phyloP scores from a whole-genome alignment of 1,139 yeast species.

The Yamadazyma trypodendri region DNA sequence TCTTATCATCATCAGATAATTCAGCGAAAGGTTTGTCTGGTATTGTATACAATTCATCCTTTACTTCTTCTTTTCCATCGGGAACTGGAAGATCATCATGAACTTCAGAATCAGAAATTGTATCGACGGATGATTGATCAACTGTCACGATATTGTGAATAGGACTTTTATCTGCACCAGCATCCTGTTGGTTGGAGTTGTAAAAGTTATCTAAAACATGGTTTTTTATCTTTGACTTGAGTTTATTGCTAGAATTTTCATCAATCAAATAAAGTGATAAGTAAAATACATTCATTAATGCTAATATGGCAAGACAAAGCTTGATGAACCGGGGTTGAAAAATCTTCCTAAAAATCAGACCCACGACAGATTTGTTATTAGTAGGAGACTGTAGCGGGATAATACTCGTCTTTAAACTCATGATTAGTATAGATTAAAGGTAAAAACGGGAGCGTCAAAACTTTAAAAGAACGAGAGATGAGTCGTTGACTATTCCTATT shows the following conservation, averaged over 20 bases:
- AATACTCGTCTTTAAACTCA: slow-evolving; percentile 1
- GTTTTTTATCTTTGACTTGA: slow-evolving; percentile 14
- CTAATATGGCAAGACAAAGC: slow-evolving; percentile 19
- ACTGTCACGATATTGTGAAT: slow-evolving; percentile 6
- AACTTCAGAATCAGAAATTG: slow-evolving; percentile 6
- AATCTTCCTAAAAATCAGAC: slow-evolving; percentile 14
- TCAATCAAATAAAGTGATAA: slow-evolving; percentile 19
- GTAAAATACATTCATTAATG: slow-evolving; percentile 20
- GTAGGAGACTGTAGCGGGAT: slow-evolving; percentile 2
- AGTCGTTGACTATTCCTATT: too few relatives aligned
- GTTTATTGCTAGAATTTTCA: slow-evolving; percentile 13
- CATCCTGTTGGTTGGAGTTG: background rate
- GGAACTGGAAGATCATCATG: slow-evolving; percentile 12
- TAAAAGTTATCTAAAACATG: slow-evolving; percentile 17
- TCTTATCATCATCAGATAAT: slow-evolving; percentile 18
- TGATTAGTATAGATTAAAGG: background rate
- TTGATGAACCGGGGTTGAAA: slow-evolving; percentile 19
- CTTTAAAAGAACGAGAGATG: background rate
- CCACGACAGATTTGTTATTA: slow-evolving; percentile 4
- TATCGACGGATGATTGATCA: slow-evolving; percentile 7
- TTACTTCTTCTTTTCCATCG: slow-evolving; percentile 5
- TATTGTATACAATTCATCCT: slow-evolving; percentile 12
- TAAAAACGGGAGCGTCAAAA: background rate
- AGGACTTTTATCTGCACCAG: slow-evolving; percentile 1
- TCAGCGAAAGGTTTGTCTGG: slow-evolving; percentile 20